Evolutionary conservation across 805 yeast genomes (phyloP).

Genomic region (Candida boidinii): DNA sequence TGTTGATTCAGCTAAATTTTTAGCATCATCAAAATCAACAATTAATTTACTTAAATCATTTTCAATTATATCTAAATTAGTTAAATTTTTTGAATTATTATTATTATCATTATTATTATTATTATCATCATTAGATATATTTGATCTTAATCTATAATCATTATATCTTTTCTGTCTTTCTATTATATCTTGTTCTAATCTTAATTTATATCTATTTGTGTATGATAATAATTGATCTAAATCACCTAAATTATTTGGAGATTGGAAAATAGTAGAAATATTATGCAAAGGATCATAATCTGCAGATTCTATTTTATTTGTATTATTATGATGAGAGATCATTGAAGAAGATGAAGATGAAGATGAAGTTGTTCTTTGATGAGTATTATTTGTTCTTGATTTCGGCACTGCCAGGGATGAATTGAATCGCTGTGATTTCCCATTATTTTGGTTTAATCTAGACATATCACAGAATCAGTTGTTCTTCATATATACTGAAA

Average conservation of each 20-base stretch:
- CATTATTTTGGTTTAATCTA: too few species aligned
- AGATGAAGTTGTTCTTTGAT: too few species aligned
- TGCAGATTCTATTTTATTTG: conserved; percentile 22
- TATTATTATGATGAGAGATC: too few species aligned
- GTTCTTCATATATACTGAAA: too few species aligned
- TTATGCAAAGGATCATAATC: conserved; percentile 49
- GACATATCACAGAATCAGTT: too few species aligned
- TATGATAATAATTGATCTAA: conserved; percentile 42
- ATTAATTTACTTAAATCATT: conserved; percentile 33
- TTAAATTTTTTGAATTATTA: conserved; percentile 12
- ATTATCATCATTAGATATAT: too few species aligned
- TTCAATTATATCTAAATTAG: conserved; percentile 16
- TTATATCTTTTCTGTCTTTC: conserved; percentile 32
- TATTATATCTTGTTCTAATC: conserved; percentile 39
- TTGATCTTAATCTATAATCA: conserved; percentile 20
- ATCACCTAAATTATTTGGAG: conserved; percentile 40
- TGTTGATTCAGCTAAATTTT: conserved; percentile 41
- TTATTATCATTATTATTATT: too few species aligned
- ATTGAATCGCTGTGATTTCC: too few species aligned
- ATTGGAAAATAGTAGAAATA: conserved; percentile 39
- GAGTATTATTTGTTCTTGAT: too few species aligned
- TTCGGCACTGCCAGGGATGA: too few species aligned
- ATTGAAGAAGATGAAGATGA: too few species aligned
- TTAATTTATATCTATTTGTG: conserved; percentile 40
- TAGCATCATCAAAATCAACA: conserved; percentile 36